Evolutionary conservation across 2,329 filamentous ascomycete species (phyloP), one percentile per base, ranked within the genome.

Genomic region (Colletotrichum euphorbiae): DNA sequence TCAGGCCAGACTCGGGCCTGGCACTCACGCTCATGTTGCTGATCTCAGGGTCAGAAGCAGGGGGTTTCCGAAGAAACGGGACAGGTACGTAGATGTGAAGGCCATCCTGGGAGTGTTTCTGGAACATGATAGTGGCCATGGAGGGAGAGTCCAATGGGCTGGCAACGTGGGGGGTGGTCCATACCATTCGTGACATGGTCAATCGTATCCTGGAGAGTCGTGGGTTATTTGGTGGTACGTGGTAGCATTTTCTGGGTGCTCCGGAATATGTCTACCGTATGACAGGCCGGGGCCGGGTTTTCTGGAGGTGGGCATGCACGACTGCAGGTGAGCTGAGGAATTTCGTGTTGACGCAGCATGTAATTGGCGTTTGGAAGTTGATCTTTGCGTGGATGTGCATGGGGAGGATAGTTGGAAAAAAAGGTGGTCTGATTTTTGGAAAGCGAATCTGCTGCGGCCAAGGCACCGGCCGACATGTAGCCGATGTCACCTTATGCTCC

Each of bases 391-490:
- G 55, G 45, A 54, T 64, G 31, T 54, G 61, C 61, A 46, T 59
- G 54, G 33, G 54, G 46, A 52, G 60, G 11, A 24, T 65, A 48
- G 62, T 59, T 28, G 28, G 61, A 61, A 6, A 58, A 52, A 40
- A 40, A 68, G 54, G 65, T 68, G 65, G 65, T 68, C 65, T 68
- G 65, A 68, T 55, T 68, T 65, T 33, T 52, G 61, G 28, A 59
- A 51, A 36, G 65, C 59, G 52, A 50, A 43, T 67, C 28, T 24
- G 52, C 42, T 63, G 59, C 28, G 51, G 64, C 28, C 51, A 40
- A 38, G 59, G 50, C 45, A 28, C 36, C 51, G 43, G 36, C 51
- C 33, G 61, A 59, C 51, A 63, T 63, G 64, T 50, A 40, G 52
- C 58, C 61, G 33, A 59, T 48, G 65, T 59, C 65, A 68, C 61